Percentiles rank a stretch among this genome's conserved stretches.
Conservation (phyloP, 306 rosid species). For the Hippophae rhamnoides region DNA sequence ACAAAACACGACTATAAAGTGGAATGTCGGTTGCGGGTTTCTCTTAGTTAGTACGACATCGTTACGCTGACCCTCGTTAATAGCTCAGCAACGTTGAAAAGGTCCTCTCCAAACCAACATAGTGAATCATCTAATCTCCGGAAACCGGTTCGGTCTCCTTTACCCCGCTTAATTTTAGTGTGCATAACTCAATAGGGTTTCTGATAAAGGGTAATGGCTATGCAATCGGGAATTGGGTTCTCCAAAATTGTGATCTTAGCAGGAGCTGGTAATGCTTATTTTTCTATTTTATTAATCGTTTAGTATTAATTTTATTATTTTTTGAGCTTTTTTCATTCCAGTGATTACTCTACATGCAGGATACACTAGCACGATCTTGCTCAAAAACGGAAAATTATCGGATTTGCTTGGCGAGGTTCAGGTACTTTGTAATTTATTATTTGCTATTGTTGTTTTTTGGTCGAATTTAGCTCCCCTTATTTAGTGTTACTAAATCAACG, state of each 20-base stretch:
- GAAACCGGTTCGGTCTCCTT: no score
- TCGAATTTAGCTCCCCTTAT: conserved; percentile 11
- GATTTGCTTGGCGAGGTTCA: conserved; percentile 71
- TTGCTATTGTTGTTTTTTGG: neutral
- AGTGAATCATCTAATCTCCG: no score
- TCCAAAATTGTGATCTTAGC: conserved; percentile 56
- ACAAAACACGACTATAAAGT: no score
- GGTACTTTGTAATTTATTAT: conserved; percentile 23
- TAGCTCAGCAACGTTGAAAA: no score
- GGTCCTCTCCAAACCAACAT: no score
- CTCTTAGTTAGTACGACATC: no score
- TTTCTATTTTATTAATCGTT: neutral
- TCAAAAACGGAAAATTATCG: conserved; percentile 64
- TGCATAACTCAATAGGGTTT: neutral
- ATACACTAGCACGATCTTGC: conserved; percentile 60
- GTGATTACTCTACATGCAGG: conserved; percentile 34
- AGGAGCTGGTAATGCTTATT: conserved; percentile 45
- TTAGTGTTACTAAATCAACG: neutral
- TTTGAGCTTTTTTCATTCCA: neutral
- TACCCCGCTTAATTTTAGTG: no score
- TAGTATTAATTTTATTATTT: no score
- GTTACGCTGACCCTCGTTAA: no score
- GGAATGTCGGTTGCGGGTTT: no score
- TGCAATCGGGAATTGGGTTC: conserved; percentile 58
- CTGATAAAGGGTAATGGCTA: conserved; percentile 47